phyloP scores from a whole-genome alignment of 2,329 filamentous ascomycete genomes.

The Sporothrix protearum region DNA sequence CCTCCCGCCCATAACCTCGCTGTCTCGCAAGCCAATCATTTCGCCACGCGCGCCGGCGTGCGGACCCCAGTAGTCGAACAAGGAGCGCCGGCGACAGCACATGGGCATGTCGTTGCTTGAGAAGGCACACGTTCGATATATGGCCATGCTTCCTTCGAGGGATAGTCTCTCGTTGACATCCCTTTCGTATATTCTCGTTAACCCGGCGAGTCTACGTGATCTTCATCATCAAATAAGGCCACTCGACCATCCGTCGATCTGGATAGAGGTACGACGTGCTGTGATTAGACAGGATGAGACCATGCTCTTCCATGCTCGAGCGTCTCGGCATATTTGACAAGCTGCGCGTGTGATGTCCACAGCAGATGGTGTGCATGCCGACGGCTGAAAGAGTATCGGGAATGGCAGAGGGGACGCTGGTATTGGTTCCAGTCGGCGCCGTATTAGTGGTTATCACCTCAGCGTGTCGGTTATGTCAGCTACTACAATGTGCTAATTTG shows the following conservation, averaged over 20 bases:
- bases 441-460: background rate
- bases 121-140: background rate
- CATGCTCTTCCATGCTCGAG: background rate
- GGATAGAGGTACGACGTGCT: background rate
- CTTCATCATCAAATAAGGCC: background rate
- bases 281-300: background rate
- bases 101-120: slow-evolving; percentile 6
- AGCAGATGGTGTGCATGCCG: background rate
- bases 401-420: background rate
- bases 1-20: slow-evolving; percentile 20
- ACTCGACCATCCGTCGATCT: background rate
- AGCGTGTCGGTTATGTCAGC: background rate
- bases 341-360: background rate
- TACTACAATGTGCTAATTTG: background rate
- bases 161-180: background rate
- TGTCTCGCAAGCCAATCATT: slow-evolving; percentile 27
- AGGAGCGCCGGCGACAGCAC: slow-evolving; percentile 7
- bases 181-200: background rate
- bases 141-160: background rate
- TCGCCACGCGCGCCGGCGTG: slow-evolving; percentile 24
- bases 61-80: slow-evolving; percentile 3
- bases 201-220: background rate
- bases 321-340: background rate
- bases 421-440: too few species aligned
- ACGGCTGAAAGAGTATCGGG: background rate